Evolutionary conservation across 2,329 filamentous ascomycete species (phyloP).

Genomic region (Ramularia collo-cygni): DNA sequence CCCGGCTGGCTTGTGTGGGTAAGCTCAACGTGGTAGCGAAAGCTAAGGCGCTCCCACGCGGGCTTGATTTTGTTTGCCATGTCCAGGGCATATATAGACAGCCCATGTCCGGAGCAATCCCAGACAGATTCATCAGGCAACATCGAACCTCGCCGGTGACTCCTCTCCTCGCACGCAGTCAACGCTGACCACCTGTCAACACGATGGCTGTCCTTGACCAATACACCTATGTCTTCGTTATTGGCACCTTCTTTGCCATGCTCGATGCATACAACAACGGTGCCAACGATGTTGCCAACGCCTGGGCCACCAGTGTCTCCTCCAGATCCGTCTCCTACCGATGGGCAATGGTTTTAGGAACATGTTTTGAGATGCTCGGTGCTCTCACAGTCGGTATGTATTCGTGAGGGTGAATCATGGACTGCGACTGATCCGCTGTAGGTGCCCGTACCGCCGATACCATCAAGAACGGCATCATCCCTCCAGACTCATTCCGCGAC

Average conservation of each 20-base stretch:
- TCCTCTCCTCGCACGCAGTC: too few species aligned
- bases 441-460: conserved; percentile 50
- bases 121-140: too few species aligned
- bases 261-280: conserved; percentile 63
- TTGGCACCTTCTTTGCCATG: conserved; percentile 59
- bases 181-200: conserved; percentile 1
- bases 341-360: conserved; percentile 45
- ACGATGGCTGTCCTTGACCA: conserved; percentile 40
- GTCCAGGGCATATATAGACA: too few species aligned
- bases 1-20: too few species aligned
- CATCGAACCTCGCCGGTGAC: too few species aligned
- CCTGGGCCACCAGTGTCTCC: conserved; percentile 48
- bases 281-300: conserved; percentile 51
- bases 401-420: too few species aligned
- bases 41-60: too few species aligned
- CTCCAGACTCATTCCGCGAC: conserved; percentile 40
- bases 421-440: too few species aligned
- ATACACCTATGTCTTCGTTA: conserved; percentile 58
- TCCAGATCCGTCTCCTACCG: conserved; percentile 47
- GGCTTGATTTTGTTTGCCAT: too few species aligned
- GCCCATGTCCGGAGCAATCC: too few species aligned
- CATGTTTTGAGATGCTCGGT: conserved; percentile 47
- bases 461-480: conserved; percentile 55
- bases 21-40: too few species aligned
- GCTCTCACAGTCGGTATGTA: conserved; percentile 43